Evolutionary conservation across 495 filamentous ascomycete genomes (phyloP), one percentile per base, ranked within the genome.

Genomic region (Thermochaetoides thermophila): DNA sequence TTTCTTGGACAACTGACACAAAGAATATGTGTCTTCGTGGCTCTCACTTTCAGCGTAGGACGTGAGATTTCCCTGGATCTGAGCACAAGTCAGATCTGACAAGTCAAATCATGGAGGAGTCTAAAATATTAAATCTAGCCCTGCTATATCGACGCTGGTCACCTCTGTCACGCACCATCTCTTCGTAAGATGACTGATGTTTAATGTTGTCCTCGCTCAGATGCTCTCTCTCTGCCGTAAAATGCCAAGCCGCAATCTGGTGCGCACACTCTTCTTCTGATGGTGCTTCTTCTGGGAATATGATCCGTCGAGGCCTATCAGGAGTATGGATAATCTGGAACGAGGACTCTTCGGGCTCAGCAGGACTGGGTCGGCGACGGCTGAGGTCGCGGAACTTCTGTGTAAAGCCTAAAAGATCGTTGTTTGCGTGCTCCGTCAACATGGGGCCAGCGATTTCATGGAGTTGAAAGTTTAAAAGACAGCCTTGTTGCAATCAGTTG

Each of bases 311-410:
- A 0, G 40, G 45, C 4, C 53, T 35, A 29, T 55, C 53, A 7
- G 53, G 53, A 5, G 51, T 45, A 27, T 53, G 53, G 12, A 51
- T 35, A 5, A 44, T 42, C 13, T 31, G 28, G 32, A 49, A 55
- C 11, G 21, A 6, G 21, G 21, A 6, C 6, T 6, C 21, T 24
- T 6, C 21, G 21, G 21, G 6, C 6, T 24, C 21, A 11, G 21
- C 21, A 24, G 11, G 21, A 24, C 3, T 34, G 11, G 7, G 19
- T 17, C 30, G 26, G 13, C 34, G 32, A 1, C 44, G 38, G 8
- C 41, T 27, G 7, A 52, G 38, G 11, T 37, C 35, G 17, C 37
- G 49, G 17, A 52, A 36, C 20, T 44, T 49, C 8, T 46, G 43
- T 3, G 43, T 35, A 11, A 49, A 31, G 9, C 7, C 21, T 2